Percentiles rank a stretch among this genome's conserved stretches.
phyloP scores from a whole-genome alignment of 495 filamentous ascomycete genomes.

The Paragyromitra xinjiangensis region DNA sequence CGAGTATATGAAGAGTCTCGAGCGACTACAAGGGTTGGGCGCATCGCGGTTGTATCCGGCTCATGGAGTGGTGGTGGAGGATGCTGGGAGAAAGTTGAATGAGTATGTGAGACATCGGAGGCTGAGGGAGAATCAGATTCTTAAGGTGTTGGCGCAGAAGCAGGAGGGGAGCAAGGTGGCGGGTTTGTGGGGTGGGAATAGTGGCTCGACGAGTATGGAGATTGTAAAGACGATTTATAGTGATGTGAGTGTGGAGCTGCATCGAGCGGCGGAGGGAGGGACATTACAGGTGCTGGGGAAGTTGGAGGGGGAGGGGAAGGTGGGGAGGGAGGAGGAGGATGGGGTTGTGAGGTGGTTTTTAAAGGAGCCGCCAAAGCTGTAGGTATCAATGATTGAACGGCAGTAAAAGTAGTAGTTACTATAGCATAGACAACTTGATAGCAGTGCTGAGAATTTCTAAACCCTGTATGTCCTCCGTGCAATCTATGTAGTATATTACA shows the following conservation, averaged over 20 bases:
- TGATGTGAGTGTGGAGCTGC: conserved; percentile 77
- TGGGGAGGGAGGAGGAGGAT: conserved; percentile 60
- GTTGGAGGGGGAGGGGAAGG: conserved; percentile 72
- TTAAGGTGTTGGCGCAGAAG: conserved; percentile 68
- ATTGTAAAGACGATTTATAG: conserved; percentile 86
- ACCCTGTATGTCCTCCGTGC: not conserved
- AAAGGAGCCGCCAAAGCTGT: conserved; percentile 58
- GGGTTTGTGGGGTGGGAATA: not conserved
- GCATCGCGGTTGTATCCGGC: conserved; percentile 78
- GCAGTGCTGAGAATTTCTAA: conserved; percentile 6
- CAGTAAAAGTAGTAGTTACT: not conserved
- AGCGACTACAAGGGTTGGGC: conserved; percentile 71
- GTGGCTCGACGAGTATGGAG: conserved; percentile 66
- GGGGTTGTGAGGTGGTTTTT: conserved; percentile 66
- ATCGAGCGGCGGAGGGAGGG: conserved; percentile 74
- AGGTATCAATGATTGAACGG: conserved; percentile 18
- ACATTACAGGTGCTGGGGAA: conserved; percentile 75
- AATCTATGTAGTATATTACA: conserved; percentile 53
- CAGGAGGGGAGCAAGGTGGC: conserved; percentile 55
- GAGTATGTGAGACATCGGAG: conserved; percentile 87
- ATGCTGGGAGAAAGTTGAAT: conserved; percentile 69
- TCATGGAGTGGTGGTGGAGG: conserved; percentile 79
- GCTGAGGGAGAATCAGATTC: conserved; percentile 80
- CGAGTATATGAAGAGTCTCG: conserved; percentile 75
- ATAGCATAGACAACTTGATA: not conserved